Percentiles rank a stretch among this genome's conserved stretches.
Evolutionary conservation across 2,329 filamentous ascomycete genomes (phyloP).

Genomic region (Diaporthe sp.): DNA sequence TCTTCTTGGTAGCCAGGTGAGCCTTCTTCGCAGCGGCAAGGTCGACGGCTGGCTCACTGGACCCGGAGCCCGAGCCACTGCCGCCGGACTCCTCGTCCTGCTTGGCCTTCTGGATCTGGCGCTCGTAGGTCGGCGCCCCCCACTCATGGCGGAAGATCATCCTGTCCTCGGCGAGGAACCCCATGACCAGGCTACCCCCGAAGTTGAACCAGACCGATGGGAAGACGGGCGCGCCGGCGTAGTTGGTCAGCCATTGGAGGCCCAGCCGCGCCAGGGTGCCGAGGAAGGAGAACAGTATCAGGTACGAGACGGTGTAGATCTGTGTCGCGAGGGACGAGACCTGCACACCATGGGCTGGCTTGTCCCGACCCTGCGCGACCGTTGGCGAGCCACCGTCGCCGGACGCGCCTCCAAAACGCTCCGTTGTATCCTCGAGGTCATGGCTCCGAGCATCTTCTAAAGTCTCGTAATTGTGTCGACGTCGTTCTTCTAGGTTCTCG

Average conservation of each 20-base stretch:
- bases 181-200: constrained; percentile 83
- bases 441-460: constrained; percentile 50
- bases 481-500: constrained; percentile 49
- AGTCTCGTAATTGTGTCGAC: constrained; percentile 50
- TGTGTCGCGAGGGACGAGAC: constrained; percentile 67
- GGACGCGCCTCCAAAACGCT: not conserved
- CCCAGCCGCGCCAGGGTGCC: constrained; percentile 88
- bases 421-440: constrained; percentile 42
- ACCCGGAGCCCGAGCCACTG: constrained; percentile 38
- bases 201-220: constrained; percentile 91
- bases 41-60: constrained; percentile 46
- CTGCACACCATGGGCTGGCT: not conserved
- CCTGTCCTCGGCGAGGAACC: constrained; percentile 85
- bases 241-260: constrained; percentile 82
- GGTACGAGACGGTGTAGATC: constrained; percentile 82
- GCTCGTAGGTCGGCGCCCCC: constrained; percentile 60
- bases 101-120: constrained; percentile 49
- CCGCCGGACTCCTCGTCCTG: constrained; percentile 54
- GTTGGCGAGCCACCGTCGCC: not conserved
- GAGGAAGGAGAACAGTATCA: constrained; percentile 86
- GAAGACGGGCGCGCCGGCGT: constrained; percentile 82
- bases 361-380: constrained; percentile 9
- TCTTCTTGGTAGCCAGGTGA: constrained; percentile 80
- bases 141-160: constrained; percentile 79
- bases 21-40: constrained; percentile 64